These are phyloP conservation scores for Globisporangium perplexum DNA, from an alignment of 352 stramenopile genomes.

Conservation along the genomic window DNA sequence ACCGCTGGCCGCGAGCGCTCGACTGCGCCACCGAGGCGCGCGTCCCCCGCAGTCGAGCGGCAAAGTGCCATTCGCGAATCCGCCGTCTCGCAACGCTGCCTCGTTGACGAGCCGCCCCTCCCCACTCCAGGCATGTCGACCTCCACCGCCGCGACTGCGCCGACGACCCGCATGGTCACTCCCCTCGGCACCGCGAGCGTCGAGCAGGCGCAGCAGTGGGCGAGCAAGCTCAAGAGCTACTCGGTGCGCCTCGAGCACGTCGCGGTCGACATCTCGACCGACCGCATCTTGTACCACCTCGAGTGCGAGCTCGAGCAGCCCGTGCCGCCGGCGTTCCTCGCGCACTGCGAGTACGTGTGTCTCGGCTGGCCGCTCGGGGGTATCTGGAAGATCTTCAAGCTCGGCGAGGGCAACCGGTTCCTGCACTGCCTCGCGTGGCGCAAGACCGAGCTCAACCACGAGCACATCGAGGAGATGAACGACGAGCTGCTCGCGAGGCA, in stretches of 20 bases:
- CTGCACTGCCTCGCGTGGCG: conserved; percentile 41
- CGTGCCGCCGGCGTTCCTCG: conserved; percentile 23
- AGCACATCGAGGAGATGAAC: conserved; percentile 36
- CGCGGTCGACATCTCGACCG: conserved; percentile 36
- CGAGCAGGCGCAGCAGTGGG: no score
- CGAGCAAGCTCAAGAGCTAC: conserved; percentile 12
- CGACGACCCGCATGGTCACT: no score
- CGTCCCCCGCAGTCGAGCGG: no score
- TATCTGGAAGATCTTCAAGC: conserved; percentile 42
- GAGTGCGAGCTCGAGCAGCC: conserved; percentile 32
- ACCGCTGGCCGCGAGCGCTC: no score
- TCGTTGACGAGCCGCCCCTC: no score
- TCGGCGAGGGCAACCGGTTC: conserved; percentile 21
- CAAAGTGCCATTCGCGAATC: no score
- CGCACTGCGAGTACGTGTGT: conserved; percentile 35
- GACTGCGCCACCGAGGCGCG: no score
- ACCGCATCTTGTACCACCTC: conserved; percentile 43
- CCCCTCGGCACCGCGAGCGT: no score
- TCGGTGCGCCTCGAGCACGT: conserved; percentile 38
- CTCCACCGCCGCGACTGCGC: no score
- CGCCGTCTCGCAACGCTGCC: no score
- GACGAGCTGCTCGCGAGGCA: conserved; percentile 24
- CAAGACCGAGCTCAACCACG: conserved; percentile 36
- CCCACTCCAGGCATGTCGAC: no score
- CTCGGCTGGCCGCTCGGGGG: conserved; percentile 42